Evolutionary conservation across 1,284 basidiomycete genomes (phyloP), one percentile per base, ranked within the genome.

Genomic region (Fistulinella cinereoalba): DNA sequence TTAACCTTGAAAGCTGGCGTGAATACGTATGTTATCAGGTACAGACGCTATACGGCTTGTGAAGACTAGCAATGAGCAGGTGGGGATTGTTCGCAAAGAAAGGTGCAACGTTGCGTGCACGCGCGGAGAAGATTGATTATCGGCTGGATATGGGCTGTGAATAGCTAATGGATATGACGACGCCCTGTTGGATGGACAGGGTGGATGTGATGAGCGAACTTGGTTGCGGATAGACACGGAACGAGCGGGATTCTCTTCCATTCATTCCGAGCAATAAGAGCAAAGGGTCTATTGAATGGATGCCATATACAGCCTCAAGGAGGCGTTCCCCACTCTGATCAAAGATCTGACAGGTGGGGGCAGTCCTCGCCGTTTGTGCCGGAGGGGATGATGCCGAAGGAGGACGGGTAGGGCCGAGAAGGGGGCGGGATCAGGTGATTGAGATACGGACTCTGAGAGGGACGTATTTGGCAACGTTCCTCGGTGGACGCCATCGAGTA

Each of bases 41-140:
- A 44, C 22, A 23, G 3, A 19, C 28, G 42, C n/a, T 28, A 41
- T 28, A 41, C 22, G 15, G 41, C n/a, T 50, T 12, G 24, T 39
- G 44, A 55, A 44, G 36, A 31, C 36, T n/a, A n/a, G n/a, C n/a
- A n/a, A n/a, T n/a, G n/a, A n/a, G n/a, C 37, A 34, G 25, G 37
- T 44, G 51, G 57, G 34, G 37, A 25, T 47, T 41, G 36, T 44
- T 49, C 52, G 46, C 49, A 19, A 47, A 33, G 46, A 52, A 36
- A 46, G 33, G 12, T 47, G 44, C 57, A 57, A 62, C 59, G 56
- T 62, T 58, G 60, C 34, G 40, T 53, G 44, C 57, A 41, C 39
- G 55, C 59, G 47, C 33, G 45, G 32, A 48, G 56, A 62, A 62
- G 59, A 57, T 57, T 60, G 56, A 62, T 58, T 37, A 61, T 62